Evolutionary conservation across 1,284 basidiomycete genomes (phyloP).

Genomic region (Melampsora americana): DNA sequence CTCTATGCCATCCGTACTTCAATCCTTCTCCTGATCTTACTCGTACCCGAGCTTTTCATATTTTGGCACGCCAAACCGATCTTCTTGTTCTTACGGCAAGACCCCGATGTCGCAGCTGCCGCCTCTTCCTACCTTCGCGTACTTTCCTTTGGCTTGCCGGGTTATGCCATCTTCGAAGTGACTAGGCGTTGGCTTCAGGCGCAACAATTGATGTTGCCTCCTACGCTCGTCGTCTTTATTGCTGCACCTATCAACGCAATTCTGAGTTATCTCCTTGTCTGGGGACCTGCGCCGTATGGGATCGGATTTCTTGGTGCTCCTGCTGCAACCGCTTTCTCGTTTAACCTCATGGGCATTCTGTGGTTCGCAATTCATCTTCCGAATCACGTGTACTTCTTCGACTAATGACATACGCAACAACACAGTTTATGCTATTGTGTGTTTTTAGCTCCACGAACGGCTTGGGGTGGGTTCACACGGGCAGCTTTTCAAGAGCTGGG

Average conservation of each 20-base stretch:
- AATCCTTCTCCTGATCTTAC: conserved; percentile 46
- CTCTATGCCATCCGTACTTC: conserved; percentile 45
- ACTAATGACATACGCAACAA: conserved; percentile 57
- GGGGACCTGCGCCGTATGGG: conserved; percentile 72
- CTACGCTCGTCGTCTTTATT: conserved; percentile 77
- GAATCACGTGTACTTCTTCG: not conserved
- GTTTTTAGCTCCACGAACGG: conserved; percentile 69
- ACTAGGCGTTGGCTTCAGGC: conserved; percentile 79
- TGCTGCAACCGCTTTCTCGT: conserved; percentile 79
- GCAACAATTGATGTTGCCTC: conserved; percentile 74
- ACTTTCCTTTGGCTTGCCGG: conserved; percentile 78
- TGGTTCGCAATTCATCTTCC: conserved; percentile 41
- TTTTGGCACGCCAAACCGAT: conserved; percentile 70
- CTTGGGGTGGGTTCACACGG: conserved; percentile 75
- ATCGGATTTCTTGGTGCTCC: conserved; percentile 93
- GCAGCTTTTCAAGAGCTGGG: conserved; percentile 69
- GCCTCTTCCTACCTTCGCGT: conserved; percentile 75
- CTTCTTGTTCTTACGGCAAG: conserved; percentile 75
- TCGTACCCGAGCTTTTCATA: conserved; percentile 46
- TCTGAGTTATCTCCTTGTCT: conserved; percentile 82
- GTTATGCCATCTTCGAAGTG: conserved; percentile 63
- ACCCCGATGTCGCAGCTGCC: conserved; percentile 74
- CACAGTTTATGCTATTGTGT: conserved; percentile 65
- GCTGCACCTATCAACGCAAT: conserved; percentile 81
- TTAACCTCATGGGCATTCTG: conserved; percentile 70